Percentiles rank a stretch among this genome's conserved stretches.
Evolutionary conservation across 2,329 filamentous ascomycete species (phyloP).

Genomic region (Cladophialophora psammophila): DNA sequence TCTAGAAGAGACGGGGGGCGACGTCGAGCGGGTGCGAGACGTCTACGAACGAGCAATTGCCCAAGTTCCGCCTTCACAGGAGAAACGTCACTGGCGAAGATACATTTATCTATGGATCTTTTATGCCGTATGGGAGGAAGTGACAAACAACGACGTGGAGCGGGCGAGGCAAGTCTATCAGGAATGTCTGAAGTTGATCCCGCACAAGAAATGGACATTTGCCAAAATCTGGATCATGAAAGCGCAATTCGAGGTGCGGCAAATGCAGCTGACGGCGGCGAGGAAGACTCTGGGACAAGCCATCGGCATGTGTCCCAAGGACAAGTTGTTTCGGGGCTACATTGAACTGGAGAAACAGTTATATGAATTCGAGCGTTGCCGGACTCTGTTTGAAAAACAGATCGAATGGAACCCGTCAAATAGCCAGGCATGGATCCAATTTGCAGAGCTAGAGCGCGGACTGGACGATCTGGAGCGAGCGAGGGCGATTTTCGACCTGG

Average conservation of each 20-base stretch:
- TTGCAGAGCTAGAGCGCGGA: conserved; percentile 89
- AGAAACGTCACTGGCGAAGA: conserved; percentile 95
- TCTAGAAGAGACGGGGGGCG: conserved; percentile 84
- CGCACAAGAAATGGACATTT: conserved; percentile 97
- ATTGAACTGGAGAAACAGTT: conserved; percentile 91
- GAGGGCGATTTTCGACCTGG: conserved; percentile 90
- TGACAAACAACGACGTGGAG: conserved; percentile 77
- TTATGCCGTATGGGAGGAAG: conserved; percentile 95
- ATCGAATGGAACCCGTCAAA: conserved; percentile 91
- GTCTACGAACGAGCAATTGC: conserved; percentile 96
- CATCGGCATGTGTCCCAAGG: conserved; percentile 94
- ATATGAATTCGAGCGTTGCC: conserved; percentile 91
- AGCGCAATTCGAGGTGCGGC: conserved; percentile 90
- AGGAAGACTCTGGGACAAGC: conserved; percentile 89
- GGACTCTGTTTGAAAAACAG: conserved; percentile 91
- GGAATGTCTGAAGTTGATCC: conserved; percentile 84
- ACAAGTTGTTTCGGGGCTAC: conserved; percentile 93
- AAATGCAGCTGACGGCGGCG: conserved; percentile 78
- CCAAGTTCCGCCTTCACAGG: conserved; percentile 90
- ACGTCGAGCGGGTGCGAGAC: conserved; percentile 83
- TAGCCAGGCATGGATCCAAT: conserved; percentile 94
- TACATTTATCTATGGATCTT: conserved; percentile 99
- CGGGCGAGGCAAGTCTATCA: conserved; percentile 89
- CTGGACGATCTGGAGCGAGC: conserved; percentile 89
- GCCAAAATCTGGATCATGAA: conserved; percentile 95